Percentiles rank a stretch among this genome's conserved stretches.
Conservation (phyloP, 116 monocot genomes). For the Trichopus zeylanicus region DNA sequence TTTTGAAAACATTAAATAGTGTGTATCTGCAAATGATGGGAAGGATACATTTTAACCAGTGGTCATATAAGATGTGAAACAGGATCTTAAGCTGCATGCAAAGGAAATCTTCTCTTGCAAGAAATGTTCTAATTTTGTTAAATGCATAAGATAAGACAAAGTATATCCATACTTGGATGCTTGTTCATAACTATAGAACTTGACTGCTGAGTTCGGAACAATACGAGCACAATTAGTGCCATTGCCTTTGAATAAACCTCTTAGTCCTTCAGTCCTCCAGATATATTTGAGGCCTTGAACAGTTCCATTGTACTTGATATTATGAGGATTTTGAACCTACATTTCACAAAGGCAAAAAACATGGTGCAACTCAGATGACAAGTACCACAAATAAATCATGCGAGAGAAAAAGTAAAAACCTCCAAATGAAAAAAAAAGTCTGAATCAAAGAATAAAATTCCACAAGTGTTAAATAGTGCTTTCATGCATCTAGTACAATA, state of each 20-base stretch:
- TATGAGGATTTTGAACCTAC: conserved; percentile 96
- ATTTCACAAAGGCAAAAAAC: conserved; percentile 3
- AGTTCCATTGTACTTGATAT: conserved; percentile 92
- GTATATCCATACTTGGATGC: conserved; percentile 61
- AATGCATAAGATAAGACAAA: neutral
- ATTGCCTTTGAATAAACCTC: conserved; percentile 97
- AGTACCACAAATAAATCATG: neutral
- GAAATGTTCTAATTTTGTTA: neutral
- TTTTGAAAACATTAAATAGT: too few relatives aligned
- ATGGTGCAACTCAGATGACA: neutral
- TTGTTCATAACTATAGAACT: conserved; percentile 97
- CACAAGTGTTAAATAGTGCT: too few relatives aligned
- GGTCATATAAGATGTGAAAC: neutral
- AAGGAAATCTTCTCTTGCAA: neutral
- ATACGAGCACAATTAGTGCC: conserved; percentile 99
- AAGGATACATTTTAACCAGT: too few relatives aligned
- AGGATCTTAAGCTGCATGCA: neutral
- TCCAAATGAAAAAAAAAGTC: neutral
- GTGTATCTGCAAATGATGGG: too few relatives aligned
- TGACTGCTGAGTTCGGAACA: conserved; percentile 96
- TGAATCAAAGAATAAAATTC: too few relatives aligned
- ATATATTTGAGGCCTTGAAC: conserved; percentile 95
- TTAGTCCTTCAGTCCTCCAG: conserved; percentile 89
- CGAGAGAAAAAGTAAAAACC: too few relatives aligned
- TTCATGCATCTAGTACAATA: too few relatives aligned